Percentiles rank a stretch among this genome's conserved stretches.
phyloP scores from a whole-genome alignment of 192 early-diverging fungal species.

The Coemansia sp. region DNA sequence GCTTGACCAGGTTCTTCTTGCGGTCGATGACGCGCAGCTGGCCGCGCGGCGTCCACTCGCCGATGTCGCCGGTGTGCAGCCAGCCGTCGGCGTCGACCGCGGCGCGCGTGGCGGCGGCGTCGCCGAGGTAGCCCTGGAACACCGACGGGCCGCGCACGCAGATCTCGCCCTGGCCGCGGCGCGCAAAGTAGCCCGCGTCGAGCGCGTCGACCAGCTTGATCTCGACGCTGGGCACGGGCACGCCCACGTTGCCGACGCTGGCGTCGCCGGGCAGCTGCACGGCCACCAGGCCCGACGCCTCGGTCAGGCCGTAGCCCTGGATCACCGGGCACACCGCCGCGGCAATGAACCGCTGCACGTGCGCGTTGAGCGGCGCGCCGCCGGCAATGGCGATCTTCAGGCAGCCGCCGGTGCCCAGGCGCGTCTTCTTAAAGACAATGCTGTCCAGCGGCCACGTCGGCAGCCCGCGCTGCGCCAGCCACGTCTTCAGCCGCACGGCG shows the following conservation, averaged over 20 bases:
- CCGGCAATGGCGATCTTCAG: constrained; percentile 77
- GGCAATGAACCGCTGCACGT: constrained; percentile 81
- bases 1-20: constrained; percentile 91
- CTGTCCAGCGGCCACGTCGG: constrained; percentile 68
- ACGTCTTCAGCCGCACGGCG: constrained; percentile 68
- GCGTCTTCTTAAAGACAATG: constrained; percentile 79
- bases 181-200: constrained; percentile 61
- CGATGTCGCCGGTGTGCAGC: constrained; percentile 89
- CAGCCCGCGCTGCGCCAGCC: constrained; percentile 55
- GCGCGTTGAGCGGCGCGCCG: constrained; percentile 81
- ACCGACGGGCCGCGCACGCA: constrained; percentile 79
- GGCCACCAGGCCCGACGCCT: constrained; percentile 69
- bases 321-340: constrained; percentile 75
- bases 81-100: constrained; percentile 74
- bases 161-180: constrained; percentile 71
- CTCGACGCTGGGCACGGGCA: constrained; percentile 71
- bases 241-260: constrained; percentile 64
- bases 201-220: constrained; percentile 76
- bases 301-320: constrained; percentile 85
- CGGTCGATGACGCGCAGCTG: constrained; percentile 84
- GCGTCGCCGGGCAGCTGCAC: constrained; percentile 62
- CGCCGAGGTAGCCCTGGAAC: constrained; percentile 79
- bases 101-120: constrained; percentile 61
- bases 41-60: constrained; percentile 74
- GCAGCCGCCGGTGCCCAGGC: constrained; percentile 78